Percentiles rank a stretch among this genome's conserved stretches.
Evolutionary conservation across 2,329 filamentous ascomycete genomes (phyloP).

Genomic region (Talaromyces piceae): DNA sequence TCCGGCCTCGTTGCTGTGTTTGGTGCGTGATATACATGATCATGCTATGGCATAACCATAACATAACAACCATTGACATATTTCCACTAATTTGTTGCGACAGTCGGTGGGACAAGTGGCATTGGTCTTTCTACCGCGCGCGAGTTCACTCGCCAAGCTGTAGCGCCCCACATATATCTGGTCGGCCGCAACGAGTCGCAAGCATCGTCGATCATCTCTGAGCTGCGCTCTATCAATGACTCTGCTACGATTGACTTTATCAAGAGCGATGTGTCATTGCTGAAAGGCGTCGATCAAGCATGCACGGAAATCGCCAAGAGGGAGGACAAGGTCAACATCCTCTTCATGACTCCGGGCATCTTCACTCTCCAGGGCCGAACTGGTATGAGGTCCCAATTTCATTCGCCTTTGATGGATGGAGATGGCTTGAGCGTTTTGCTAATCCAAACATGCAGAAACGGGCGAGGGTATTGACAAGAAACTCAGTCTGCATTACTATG

Average conservation of each 20-base stretch:
- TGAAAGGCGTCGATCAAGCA: slow-evolving; percentile 45
- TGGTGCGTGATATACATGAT: slow-evolving; percentile 4
- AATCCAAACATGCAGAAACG: slow-evolving; percentile 17
- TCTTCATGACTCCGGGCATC: slow-evolving; percentile 23
- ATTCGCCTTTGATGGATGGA: not conserved
- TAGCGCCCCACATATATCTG: slow-evolving; percentile 44
- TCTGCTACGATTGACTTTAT: slow-evolving; percentile 43
- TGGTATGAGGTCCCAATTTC: slow-evolving; percentile 8
- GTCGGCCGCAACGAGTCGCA: slow-evolving; percentile 38
- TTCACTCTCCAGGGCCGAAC: slow-evolving; percentile 11
- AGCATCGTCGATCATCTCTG: slow-evolving; percentile 32
- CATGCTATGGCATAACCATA: not conserved
- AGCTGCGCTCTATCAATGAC: slow-evolving; percentile 38
- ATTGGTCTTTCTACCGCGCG: slow-evolving; percentile 46
- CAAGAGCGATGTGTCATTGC: slow-evolving; percentile 41
- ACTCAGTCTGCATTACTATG: slow-evolving; percentile 24
- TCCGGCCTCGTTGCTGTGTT: slow-evolving; percentile 13
- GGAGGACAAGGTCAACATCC: slow-evolving; percentile 21
- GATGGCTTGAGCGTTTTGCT: not conserved
- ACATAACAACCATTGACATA: not conserved
- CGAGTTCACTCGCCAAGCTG: slow-evolving; percentile 36
- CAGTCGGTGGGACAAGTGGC: slow-evolving; percentile 47
- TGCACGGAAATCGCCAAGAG: slow-evolving; percentile 38
- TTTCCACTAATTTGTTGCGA: not conserved
- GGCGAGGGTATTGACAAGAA: slow-evolving; percentile 26